Conservation (phyloP, 202 grass and related monocot genomes). For the Eragrostis tef region DNA sequence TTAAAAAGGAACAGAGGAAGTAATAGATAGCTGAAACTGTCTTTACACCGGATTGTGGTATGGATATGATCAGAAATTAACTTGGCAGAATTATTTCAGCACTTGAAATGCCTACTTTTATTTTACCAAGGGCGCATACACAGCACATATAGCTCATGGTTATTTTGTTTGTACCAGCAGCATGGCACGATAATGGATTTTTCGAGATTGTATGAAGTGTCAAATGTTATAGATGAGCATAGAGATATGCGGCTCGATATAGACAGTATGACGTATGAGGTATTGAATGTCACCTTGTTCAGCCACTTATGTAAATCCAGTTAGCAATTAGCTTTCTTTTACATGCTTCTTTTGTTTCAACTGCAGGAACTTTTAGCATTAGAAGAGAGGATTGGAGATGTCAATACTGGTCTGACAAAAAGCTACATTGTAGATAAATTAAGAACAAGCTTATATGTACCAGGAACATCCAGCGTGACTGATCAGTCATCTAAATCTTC, state of each 20-base stretch:
- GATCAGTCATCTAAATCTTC: constrained; percentile 51
- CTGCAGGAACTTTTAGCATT: constrained; percentile 88
- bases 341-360: constrained; percentile 26
- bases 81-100: constrained; percentile 21
- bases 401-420: constrained; percentile 80
- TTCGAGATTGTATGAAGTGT: constrained; percentile 65
- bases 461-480: constrained; percentile 54
- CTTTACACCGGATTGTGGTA: not conserved
- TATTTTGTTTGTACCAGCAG: constrained; percentile 57
- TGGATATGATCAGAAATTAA: not conserved
- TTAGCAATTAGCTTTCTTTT: constrained; percentile 16
- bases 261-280: constrained; percentile 94
- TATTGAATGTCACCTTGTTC: constrained; percentile 43
- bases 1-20: too few relatives aligned
- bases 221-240: constrained; percentile 72
- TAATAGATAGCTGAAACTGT: constrained; percentile 30
- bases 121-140: constrained; percentile 36
- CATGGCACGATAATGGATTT: constrained; percentile 65
- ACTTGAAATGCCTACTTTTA: constrained; percentile 14
- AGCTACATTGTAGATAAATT: constrained; percentile 70
- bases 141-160: constrained; percentile 22
- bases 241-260: constrained; percentile 83
- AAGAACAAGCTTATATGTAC: constrained; percentile 60
- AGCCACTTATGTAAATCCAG: not conserved
- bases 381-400: constrained; percentile 83